phyloP scores from a whole-genome alignment of 345 rosid genomes.

The Clausena lansium region DNA sequence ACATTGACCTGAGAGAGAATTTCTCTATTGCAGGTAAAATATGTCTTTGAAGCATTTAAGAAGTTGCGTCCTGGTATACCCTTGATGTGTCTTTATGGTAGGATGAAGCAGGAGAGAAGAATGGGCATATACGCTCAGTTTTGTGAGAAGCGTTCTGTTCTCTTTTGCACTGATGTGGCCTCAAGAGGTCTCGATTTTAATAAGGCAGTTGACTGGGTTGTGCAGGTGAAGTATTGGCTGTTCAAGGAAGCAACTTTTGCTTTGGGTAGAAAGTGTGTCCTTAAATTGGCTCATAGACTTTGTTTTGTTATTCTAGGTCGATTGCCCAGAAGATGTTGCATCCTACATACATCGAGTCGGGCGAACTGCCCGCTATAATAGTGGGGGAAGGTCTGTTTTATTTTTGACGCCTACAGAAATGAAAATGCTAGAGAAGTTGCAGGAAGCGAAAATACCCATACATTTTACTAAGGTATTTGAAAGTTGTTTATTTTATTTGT shows the following conservation, averaged over 20 bases:
- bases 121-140: conserved; percentile 83
- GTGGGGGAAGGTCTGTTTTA: conserved; percentile 75
- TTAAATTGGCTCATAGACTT: conserved; percentile 12
- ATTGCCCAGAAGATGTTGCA: conserved; percentile 93
- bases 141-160: conserved; percentile 75
- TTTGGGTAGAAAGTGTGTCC: background rate
- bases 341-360: conserved; percentile 98
- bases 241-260: background rate
- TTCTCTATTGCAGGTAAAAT: conserved; percentile 58
- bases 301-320: conserved; percentile 45
- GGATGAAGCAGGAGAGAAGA: conserved; percentile 88
- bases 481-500: background rate
- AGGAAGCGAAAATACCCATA: conserved; percentile 75
- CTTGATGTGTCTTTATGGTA: conserved; percentile 91
- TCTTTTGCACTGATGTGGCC: conserved; percentile 91
- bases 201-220: conserved; percentile 93
- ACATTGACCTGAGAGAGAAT: background rate
- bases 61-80: conserved; percentile 94
- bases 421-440: conserved; percentile 85
- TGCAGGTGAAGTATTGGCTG: conserved; percentile 63
- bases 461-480: conserved; percentile 61
- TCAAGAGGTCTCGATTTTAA: conserved; percentile 96
- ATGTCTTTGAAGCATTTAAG: conserved; percentile 92
- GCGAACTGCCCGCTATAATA: conserved; percentile 83
- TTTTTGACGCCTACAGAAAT: conserved; percentile 87